Conservation (phyloP, 768 basidiomycete species). For the Amanita pseudoporphyria region DNA sequence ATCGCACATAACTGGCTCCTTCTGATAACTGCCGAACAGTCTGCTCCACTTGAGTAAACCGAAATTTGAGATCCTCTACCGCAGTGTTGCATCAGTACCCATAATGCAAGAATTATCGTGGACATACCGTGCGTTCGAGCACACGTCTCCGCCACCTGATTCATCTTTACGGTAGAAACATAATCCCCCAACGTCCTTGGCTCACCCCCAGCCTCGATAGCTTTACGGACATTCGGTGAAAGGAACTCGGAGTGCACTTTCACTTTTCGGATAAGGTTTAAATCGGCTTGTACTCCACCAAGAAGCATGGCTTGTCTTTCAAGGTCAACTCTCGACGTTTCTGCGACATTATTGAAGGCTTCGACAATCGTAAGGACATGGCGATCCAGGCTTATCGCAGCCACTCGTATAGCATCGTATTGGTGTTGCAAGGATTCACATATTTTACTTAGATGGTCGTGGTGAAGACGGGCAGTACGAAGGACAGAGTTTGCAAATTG, state of each 20-base stretch:
- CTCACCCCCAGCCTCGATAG: slow-evolving; percentile 62
- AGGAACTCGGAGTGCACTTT: slow-evolving; percentile 69
- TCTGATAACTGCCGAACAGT: slow-evolving; percentile 43
- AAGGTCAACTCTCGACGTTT: slow-evolving; percentile 51
- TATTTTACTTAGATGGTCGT: slow-evolving; percentile 47
- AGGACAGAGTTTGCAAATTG: slow-evolving; percentile 60
- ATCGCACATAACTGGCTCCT: slow-evolving; percentile 51
- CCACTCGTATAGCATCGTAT: slow-evolving; percentile 61
- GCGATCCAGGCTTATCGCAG: slow-evolving; percentile 61
- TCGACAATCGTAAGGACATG: slow-evolving; percentile 64
- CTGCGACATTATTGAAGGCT: slow-evolving; percentile 54
- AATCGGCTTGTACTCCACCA: slow-evolving; percentile 55
- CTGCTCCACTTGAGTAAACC: slow-evolving; percentile 46
- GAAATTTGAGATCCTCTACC: slow-evolving; percentile 47
- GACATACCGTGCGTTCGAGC: slow-evolving; percentile 54
- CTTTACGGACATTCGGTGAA: slow-evolving; percentile 52
- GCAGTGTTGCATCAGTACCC: not conserved
- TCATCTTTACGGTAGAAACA: slow-evolving; percentile 72
- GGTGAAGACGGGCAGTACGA: slow-evolving; percentile 52
- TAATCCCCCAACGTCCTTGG: slow-evolving; percentile 72
- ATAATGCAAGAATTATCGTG: not conserved
- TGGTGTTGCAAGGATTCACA: slow-evolving; percentile 51
- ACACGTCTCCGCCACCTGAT: slow-evolving; percentile 68
- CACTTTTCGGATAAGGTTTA: slow-evolving; percentile 60
- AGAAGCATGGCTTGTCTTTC: slow-evolving; percentile 57